Base-by-base conservation (phyloP, 805 yeast species). In the Hanseniaspora lachancei region DNA sequence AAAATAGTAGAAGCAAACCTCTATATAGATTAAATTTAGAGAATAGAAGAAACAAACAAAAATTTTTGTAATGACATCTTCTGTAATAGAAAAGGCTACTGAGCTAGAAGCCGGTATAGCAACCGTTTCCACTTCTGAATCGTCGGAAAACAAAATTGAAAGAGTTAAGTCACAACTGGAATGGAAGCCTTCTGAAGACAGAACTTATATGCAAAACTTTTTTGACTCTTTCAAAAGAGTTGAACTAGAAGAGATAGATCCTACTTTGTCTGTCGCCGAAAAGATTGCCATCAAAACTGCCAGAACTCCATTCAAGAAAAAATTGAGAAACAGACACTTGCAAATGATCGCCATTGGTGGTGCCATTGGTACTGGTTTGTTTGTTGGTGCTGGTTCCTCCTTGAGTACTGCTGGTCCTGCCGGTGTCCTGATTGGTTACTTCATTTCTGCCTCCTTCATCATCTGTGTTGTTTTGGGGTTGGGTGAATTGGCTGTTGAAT, bases 281-380 rank as follows among this genome's bases (percentile, higher is more conserved):
- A 75, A 74, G 62, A 73, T 72, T 59, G 75, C 78, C 18, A 69
- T 71, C 42, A 61, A 65, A 35, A 68, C 69, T 2, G 81, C 84
- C 24, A 71, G 73, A 57, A 71, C 86, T 5, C 89, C 86, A 2
- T 71, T 84, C 58, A 70, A 77, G 48, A 74, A 77, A 60, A 70
- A 75, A 15, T 67, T 80, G 62, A 79, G 78, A 61, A 68, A 71
- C 47, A 76, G 84, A 70, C 78, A 68, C 68, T 72, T 71, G 70
- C 84, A 79, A 66, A 77, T 81, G 81, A 78, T 81, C 58, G 82
- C 87, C 40, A 75, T 82, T 54, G 88, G 86, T 59, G 86, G 86
- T 62, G 75, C 82, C 59, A 80, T 82, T 59, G 88, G 89, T 66
- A 80, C 86, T 35, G 95, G 93, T 65, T 70, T 85, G 56, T 79